Evolutionary conservation across 768 basidiomycete species (phyloP), one percentile per base, ranked within the genome.

Genomic region (Chiua virens): DNA sequence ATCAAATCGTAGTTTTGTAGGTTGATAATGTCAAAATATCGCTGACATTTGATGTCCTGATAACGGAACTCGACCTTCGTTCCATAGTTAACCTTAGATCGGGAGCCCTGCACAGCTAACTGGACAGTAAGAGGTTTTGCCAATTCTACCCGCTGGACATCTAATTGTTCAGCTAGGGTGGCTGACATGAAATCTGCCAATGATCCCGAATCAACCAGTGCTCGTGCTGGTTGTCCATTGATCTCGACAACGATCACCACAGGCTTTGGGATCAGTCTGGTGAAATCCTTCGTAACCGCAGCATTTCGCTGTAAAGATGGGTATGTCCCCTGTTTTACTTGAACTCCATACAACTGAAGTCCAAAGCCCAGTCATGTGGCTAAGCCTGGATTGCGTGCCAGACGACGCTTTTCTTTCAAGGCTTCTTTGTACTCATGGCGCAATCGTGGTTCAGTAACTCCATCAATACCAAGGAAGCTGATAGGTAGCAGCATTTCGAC

Each of bases 11-110:
- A 75, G 14, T 58, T 62, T 1, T 68, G 61, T 0, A 76, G 8
- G 43, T 76, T 76, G 0, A 71, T 61, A 0, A 76, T 55, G 53
- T 76, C 65, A 48, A 75, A 76, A 11, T 61, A 54, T 1, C 62
- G 38, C 21, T 65, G 42, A 38, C 46, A 48, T 18, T n/a, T 57
- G 42, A 67, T 60, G 0, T 46, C 25, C 28, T 62, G 56, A 41
- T 50, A 63, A 10, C 30, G 34, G 20, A 65, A 46, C 27, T 47
- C 38, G 27, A 43, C 62, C 17, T 32, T 51, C 1, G 48, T 53
- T 0, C 47, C 32, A 34, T 50, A 56, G 21, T 64, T 67, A 3
- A 73, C 58, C 20, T 58, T 57, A 1, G 63, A 69, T 1, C 52
- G 49, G 0, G 67, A 73, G 0, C 73, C 73, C 2, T 62, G 59